Percentiles rank a stretch among this genome's conserved stretches.
Evolutionary conservation across 257 asterid species (phyloP).

Genomic region (Sherardia arvensis): DNA sequence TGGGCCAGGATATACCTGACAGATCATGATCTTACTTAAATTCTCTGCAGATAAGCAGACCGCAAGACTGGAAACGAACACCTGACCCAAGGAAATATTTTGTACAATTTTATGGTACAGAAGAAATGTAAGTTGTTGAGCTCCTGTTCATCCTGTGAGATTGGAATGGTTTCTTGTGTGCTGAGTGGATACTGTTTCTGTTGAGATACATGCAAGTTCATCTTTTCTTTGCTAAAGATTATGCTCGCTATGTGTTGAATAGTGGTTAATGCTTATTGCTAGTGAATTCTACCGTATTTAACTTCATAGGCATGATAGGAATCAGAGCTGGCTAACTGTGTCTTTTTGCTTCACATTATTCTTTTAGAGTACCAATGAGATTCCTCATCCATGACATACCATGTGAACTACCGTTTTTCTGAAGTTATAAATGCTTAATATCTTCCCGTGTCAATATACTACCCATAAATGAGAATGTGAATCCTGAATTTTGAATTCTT

Average conservation of each 20-base stretch:
- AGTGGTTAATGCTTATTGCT: neutral
- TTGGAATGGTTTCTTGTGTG: neutral
- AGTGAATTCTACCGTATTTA: neutral
- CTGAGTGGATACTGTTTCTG: neutral
- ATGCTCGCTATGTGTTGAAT: neutral
- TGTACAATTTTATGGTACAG: constrained; percentile 79
- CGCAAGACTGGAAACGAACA: constrained; percentile 57
- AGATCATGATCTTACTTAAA: constrained; percentile 3
- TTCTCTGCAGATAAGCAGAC: constrained; percentile 67
- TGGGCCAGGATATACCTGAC: neutral
- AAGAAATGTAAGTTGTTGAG: constrained; percentile 61
- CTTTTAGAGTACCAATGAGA: neutral
- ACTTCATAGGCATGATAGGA: neutral
- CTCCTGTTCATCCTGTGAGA: constrained; percentile 10
- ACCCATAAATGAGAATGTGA: neutral
- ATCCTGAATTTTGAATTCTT: neutral
- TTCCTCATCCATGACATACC: neutral
- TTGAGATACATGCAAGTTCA: neutral
- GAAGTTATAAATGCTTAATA: neutral
- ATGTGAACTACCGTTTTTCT: neutral
- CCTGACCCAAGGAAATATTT: constrained; percentile 74
- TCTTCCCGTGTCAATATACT: neutral
- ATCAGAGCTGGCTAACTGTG: neutral
- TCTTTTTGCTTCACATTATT: neutral
- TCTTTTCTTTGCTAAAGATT: neutral